Percentiles rank a stretch among this genome's conserved stretches.
phyloP scores from a whole-genome alignment of 345 rosid species.

The Carallia brachiata region DNA sequence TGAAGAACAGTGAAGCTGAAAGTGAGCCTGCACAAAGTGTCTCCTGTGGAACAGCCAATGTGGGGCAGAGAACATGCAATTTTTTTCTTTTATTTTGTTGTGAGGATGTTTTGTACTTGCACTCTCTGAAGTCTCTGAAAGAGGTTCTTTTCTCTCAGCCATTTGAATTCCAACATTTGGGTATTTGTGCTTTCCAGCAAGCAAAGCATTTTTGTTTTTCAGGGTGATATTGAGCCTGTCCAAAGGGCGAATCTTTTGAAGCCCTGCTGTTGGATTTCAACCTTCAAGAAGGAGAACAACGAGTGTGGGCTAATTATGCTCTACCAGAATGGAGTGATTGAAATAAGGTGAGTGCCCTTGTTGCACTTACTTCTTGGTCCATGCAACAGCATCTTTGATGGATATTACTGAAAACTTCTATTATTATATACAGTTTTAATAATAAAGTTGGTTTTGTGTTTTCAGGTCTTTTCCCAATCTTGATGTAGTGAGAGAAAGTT shows the following conservation, averaged over 20 bases:
- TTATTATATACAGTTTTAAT: not conserved
- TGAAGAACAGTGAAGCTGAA: constrained; percentile 34
- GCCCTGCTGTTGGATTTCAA: constrained; percentile 77
- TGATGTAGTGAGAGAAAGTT: constrained; percentile 63
- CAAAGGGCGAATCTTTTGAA: constrained; percentile 48
- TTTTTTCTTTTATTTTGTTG: constrained; percentile 55
- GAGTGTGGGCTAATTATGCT: constrained; percentile 58
- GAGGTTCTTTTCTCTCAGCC: constrained; percentile 12
- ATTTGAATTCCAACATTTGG: constrained; percentile 5
- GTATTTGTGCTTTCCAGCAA: constrained; percentile 22
- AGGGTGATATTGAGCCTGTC: constrained; percentile 53
- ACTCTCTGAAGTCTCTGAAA: constrained; percentile 20
- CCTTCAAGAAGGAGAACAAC: constrained; percentile 48
- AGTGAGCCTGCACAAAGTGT: constrained; percentile 32
- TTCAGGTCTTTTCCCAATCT: constrained; percentile 53
- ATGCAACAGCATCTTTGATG: not conserved
- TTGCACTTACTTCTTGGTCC: not conserved
- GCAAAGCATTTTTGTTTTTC: constrained; percentile 30
- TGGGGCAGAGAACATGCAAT: constrained; percentile 30
- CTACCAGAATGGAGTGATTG: constrained; percentile 72
- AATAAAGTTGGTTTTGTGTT: constrained; percentile 19
- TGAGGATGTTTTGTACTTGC: constrained; percentile 57
- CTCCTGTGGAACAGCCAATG: constrained; percentile 33
- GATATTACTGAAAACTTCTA: not conserved
- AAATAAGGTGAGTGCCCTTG: constrained; percentile 54